Evolutionary conservation across 106 monocot genomes (phyloP).

Genomic region (Allium fistulosum): DNA sequence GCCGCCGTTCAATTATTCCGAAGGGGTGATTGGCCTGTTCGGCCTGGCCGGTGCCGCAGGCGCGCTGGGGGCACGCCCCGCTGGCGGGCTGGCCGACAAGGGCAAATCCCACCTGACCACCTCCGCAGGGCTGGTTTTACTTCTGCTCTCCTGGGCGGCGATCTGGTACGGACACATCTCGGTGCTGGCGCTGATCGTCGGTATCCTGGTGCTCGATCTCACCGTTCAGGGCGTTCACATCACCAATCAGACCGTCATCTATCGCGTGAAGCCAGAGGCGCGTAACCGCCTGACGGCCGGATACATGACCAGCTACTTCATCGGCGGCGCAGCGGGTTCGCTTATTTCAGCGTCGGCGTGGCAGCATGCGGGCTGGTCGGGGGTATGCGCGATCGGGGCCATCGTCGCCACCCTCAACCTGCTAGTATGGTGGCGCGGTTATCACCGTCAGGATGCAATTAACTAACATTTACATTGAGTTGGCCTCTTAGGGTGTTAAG

Average conservation of each 20-base stretch:
- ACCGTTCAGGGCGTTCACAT: neutral
- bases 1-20: neutral
- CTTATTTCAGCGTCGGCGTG: neutral
- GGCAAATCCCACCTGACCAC: neutral
- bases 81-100: neutral
- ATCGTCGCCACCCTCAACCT: too few species aligned
- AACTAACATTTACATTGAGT: too few species aligned
- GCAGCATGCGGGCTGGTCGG: neutral
- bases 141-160: neutral
- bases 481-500: too few species aligned
- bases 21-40: neutral
- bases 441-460: too few species aligned
- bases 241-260: neutral
- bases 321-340: constrained; percentile 1
- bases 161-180: neutral
- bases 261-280: neutral
- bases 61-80: neutral
- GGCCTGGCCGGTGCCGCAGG: neutral
- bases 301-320: neutral
- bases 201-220: neutral
- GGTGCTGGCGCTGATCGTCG: neutral
- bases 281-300: neutral
- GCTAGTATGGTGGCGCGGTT: too few species aligned
- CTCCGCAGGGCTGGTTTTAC: neutral
- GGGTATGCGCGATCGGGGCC: neutral